These are phyloP conservation scores for Crepidotus variabilis DNA, from an alignment of 768 basidiomycete species.

Conservation along the genomic window DNA sequence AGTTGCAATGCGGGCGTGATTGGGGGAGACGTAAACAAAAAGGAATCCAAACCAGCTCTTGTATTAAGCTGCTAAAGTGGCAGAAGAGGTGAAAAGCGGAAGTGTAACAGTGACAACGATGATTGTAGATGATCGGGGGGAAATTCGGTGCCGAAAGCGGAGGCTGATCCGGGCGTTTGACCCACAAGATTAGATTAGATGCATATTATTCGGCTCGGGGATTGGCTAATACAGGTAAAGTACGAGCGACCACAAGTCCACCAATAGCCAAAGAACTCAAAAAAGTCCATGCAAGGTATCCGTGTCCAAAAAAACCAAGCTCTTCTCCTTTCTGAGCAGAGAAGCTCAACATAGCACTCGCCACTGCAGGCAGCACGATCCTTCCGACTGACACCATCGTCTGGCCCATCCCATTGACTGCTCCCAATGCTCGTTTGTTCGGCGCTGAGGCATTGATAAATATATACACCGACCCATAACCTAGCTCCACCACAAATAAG, in stretches of 20 bases:
- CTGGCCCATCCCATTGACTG: constrained; percentile 46
- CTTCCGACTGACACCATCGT: constrained; percentile 23
- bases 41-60: background rate
- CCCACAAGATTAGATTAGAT: too few species aligned
- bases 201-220: too few species aligned
- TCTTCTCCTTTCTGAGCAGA: constrained; percentile 17
- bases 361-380: constrained; percentile 16
- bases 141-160: too few species aligned
- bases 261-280: constrained; percentile 15
- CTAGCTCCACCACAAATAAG: constrained; percentile 26
- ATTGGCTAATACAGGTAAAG: constrained; percentile 8
- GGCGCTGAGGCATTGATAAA: constrained; percentile 53
- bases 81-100: too few species aligned
- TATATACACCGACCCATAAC: constrained; percentile 34
- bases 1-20: background rate
- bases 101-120: too few species aligned
- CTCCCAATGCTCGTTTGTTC: constrained; percentile 49
- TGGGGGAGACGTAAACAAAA: background rate
- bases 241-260: constrained; percentile 16
- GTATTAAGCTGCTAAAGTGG: too few species aligned
- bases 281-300: constrained; percentile 13
- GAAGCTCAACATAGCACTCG: constrained; percentile 20
- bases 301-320: constrained; percentile 19
- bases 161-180: too few species aligned
- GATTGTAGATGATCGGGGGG: too few species aligned